Conservation (phyloP, 148 eudicot species). For the Rheum nobile region DNA sequence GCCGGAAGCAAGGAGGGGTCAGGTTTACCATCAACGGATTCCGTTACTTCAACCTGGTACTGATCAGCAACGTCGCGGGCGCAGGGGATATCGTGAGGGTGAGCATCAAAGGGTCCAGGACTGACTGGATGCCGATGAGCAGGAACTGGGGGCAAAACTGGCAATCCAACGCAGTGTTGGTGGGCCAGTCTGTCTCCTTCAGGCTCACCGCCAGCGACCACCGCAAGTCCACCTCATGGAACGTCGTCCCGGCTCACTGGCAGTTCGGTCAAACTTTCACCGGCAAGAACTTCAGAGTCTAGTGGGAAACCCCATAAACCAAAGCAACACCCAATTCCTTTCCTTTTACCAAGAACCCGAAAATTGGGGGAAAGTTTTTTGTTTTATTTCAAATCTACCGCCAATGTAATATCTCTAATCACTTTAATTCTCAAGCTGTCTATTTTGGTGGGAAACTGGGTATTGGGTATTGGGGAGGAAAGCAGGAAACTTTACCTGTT, state of each 20-base stretch:
- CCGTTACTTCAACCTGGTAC: slow-evolving; percentile 76
- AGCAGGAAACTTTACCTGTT: not conserved
- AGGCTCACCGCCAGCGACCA: slow-evolving; percentile 57
- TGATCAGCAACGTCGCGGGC: slow-evolving; percentile 72
- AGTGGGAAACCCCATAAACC: slow-evolving; percentile 2
- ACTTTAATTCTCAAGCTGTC: too few species aligned
- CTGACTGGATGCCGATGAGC: slow-evolving; percentile 74
- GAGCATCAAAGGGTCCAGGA: slow-evolving; percentile 50
- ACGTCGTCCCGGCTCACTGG: slow-evolving; percentile 60
- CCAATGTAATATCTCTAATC: too few species aligned
- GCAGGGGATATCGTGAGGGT: slow-evolving; percentile 61
- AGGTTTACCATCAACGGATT: slow-evolving; percentile 73
- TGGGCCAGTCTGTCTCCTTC: slow-evolving; percentile 66
- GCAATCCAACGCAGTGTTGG: slow-evolving; percentile 55
- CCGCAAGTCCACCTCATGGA: slow-evolving; percentile 70
- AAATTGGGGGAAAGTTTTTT: too few species aligned
- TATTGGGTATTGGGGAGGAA: not conserved
- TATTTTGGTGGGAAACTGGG: not conserved
- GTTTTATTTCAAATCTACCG: too few species aligned
- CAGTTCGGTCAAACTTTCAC: slow-evolving; percentile 86
- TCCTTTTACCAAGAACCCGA: not conserved
- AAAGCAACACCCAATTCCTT: too few species aligned
- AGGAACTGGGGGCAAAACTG: slow-evolving; percentile 92
- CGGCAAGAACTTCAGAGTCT: slow-evolving; percentile 80
- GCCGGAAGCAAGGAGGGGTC: slow-evolving; percentile 71